These are phyloP conservation scores for Prunus salicina DNA, from an alignment of 306 rosid genomes.

Conservation along the genomic window DNA sequence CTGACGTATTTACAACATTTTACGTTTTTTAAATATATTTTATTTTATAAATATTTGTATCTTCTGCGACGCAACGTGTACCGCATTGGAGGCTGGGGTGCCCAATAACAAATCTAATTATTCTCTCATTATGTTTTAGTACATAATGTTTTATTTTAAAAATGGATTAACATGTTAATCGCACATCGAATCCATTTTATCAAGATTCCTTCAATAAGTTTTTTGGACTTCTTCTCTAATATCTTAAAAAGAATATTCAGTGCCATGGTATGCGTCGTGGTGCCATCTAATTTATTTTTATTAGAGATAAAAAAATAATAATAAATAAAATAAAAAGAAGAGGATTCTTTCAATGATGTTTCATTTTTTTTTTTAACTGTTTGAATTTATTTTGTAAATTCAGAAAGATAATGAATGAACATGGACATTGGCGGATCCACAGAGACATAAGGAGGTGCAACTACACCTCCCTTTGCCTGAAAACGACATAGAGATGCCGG, in stretches of 20 bases:
- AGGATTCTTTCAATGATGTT: too few relatives aligned
- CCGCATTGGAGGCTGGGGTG: not conserved
- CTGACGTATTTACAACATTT: not conserved
- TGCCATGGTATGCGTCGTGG: too few relatives aligned
- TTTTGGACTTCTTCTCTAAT: not conserved
- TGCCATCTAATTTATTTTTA: too few relatives aligned
- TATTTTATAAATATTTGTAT: not conserved
- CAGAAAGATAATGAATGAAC: too few relatives aligned
- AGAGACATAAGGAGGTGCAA: too few relatives aligned
- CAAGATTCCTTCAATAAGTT: not conserved
- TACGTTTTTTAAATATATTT: not conserved
- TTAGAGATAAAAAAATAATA: rapidly evolving
- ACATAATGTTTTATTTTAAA: not conserved
- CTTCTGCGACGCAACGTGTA: not conserved
- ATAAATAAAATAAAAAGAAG: too few relatives aligned
- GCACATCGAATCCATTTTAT: not conserved
- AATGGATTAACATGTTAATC: too few relatives aligned
- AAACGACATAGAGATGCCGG: too few relatives aligned
- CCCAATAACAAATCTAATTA: not conserved
- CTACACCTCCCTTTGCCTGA: rapidly evolving
- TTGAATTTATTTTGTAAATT: too few relatives aligned
- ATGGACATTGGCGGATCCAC: too few relatives aligned
- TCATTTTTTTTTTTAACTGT: too few relatives aligned
- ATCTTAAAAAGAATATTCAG: too few relatives aligned
- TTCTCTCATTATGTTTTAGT: not conserved